These are phyloP conservation scores for Maudiozyma serrabonitensis DNA, from an alignment of 805 yeast species.

Conservation along the genomic window DNA sequence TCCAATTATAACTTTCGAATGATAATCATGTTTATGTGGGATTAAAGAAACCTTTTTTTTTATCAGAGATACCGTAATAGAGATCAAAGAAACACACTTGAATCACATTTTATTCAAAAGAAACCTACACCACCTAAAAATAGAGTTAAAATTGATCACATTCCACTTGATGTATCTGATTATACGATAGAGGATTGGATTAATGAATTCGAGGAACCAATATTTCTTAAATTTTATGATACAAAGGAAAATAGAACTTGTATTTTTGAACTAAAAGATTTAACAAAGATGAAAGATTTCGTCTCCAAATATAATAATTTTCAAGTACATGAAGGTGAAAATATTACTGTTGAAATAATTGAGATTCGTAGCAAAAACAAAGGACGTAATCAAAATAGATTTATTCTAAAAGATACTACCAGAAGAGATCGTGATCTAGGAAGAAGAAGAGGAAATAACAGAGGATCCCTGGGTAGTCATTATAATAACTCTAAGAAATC, in stretches of 20 bases:
- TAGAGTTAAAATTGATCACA: constrained; percentile 16
- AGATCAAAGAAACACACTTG: constrained; percentile 26
- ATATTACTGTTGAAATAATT: constrained; percentile 17
- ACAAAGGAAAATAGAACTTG: constrained; percentile 23
- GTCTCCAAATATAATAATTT: constrained; percentile 17
- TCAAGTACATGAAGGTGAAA: constrained; percentile 14
- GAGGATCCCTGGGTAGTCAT: constrained; percentile 6
- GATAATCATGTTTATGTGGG: too few relatives aligned
- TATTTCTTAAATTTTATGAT: constrained; percentile 19
- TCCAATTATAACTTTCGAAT: too few relatives aligned
- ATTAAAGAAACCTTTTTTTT: too few relatives aligned
- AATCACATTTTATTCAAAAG: constrained; percentile 13
- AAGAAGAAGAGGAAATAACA: neutral
- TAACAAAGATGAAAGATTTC: constrained; percentile 14
- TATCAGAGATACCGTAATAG: constrained; percentile 24
- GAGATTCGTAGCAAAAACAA: constrained; percentile 4
- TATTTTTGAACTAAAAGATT: constrained; percentile 19
- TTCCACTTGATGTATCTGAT: constrained; percentile 26
- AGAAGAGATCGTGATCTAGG: neutral
- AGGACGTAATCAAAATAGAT: neutral
- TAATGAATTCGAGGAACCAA: constrained; percentile 20
- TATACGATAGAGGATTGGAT: constrained; percentile 24
- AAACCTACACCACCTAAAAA: constrained; percentile 11
- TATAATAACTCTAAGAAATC: neutral
- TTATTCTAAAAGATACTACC: neutral